Evolutionary conservation across 2,329 filamentous ascomycete species (phyloP).

Genomic region (Sphaerulina vaccinii): DNA sequence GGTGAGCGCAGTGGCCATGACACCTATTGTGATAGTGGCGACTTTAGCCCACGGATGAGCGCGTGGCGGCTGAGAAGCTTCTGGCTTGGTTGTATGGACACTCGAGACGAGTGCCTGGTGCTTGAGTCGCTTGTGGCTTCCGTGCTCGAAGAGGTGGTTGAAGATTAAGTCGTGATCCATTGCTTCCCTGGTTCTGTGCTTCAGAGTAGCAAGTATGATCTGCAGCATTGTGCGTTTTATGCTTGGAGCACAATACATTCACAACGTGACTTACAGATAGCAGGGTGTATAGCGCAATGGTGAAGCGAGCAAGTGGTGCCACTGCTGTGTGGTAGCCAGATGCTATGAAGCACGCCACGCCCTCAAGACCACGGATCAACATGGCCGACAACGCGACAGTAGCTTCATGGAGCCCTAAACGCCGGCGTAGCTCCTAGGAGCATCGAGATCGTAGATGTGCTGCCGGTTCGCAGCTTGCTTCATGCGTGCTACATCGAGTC

Average conservation of each 20-base stretch:
- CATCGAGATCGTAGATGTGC: neutral
- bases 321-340: too few relatives aligned
- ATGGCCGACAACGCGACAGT: neutral
- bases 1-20: neutral
- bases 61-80: neutral
- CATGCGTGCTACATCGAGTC: neutral
- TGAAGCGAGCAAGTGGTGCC: too few relatives aligned
- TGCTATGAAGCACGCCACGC: too few relatives aligned
- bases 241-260: neutral
- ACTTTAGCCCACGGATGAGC: neutral
- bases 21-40: neutral
- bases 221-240: neutral
- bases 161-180: neutral
- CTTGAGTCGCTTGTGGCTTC: neutral
- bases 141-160: neutral
- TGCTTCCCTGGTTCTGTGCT: neutral
- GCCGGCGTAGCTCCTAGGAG: neutral
- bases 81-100: neutral
- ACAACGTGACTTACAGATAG: neutral
- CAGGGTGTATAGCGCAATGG: too few relatives aligned
- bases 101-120: neutral
- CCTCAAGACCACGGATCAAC: neutral
- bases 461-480: neutral
- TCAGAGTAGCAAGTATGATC: neutral
- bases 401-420: neutral